phyloP scores from a whole-genome alignment of 768 basidiomycete genomes.

The Pleurotus citrinopileatus region DNA sequence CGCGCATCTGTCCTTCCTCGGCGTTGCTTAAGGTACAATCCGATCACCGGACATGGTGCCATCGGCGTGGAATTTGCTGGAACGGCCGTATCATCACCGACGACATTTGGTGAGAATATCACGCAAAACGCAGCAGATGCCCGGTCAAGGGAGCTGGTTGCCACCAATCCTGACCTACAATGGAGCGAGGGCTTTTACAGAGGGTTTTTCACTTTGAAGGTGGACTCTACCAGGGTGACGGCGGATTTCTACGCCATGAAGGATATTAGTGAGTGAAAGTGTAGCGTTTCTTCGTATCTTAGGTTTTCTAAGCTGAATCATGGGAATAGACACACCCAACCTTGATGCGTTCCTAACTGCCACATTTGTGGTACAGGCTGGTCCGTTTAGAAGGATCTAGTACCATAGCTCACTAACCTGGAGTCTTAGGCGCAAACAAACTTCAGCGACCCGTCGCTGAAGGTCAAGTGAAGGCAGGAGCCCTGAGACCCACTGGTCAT shows the following conservation, averaged over 20 bases:
- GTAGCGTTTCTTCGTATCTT: background rate
- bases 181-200: conserved; percentile 60
- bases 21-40: conserved; percentile 40
- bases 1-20: conserved; percentile 21
- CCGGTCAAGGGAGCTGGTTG: conserved; percentile 34
- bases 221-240: conserved; percentile 41
- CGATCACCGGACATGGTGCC: conserved; percentile 44
- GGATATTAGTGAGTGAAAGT: conserved; percentile 36
- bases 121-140: conserved; percentile 34
- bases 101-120: conserved; percentile 42
- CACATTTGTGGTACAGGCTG: conserved; percentile 34
- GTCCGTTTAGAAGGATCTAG: background rate
- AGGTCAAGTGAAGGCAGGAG: conserved; percentile 42
- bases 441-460: conserved; percentile 47
- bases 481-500: conserved; percentile 27
- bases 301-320: no score
- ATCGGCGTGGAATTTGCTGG: conserved; percentile 63
- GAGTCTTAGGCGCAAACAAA: conserved; percentile 36
- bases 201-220: conserved; percentile 55
- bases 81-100: conserved; percentile 52
- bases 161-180: conserved; percentile 46
- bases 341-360: conserved; percentile 43
- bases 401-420: background rate
- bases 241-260: conserved; percentile 57
- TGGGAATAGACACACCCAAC: conserved; percentile 30